phyloP scores from a whole-genome alignment of 2,329 filamentous ascomycete genomes.

The Pseudomassariella vexata region DNA sequence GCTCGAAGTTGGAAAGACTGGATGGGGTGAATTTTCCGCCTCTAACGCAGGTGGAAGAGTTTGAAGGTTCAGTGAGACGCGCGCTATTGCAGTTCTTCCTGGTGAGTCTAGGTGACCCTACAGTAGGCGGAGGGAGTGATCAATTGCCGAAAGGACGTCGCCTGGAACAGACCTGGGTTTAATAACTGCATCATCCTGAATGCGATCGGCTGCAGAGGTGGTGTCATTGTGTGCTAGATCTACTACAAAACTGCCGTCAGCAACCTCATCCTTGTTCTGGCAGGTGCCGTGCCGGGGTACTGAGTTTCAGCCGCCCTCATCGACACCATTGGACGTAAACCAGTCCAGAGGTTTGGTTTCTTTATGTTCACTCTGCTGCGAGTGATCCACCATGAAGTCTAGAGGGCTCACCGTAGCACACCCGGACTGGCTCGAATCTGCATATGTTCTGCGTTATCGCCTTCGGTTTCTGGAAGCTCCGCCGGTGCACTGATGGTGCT shows the following conservation, averaged over 20 bases:
- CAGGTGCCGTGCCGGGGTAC: conserved; percentile 71
- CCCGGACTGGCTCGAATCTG: too few species aligned
- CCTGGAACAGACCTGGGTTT: conserved; percentile 62
- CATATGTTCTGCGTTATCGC: conserved; percentile 50
- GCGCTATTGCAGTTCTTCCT: conserved; percentile 72
- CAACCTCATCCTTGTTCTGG: conserved; percentile 69
- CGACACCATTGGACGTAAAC: conserved; percentile 67
- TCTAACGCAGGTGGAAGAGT: conserved; percentile 66
- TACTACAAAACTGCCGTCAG: conserved; percentile 68
- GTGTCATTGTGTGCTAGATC: conserved; percentile 55
- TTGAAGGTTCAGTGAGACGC: conserved; percentile 67
- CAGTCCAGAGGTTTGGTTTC: conserved; percentile 62
- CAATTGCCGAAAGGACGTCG: conserved; percentile 7
- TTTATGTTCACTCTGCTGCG: conserved; percentile 48
- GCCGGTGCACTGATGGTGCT: conserved; percentile 44
- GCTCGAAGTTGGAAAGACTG: conserved; percentile 60
- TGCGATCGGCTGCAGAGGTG: conserved; percentile 58
- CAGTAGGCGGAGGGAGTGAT: too few species aligned
- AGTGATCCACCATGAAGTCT: too few species aligned
- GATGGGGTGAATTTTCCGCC: conserved; percentile 61
- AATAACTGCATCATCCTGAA: conserved; percentile 67
- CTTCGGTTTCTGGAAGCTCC: conserved; percentile 41
- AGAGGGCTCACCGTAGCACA: too few species aligned
- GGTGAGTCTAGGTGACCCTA: neutral
- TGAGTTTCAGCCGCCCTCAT: conserved; percentile 69